Evolutionary conservation across 2,329 filamentous ascomycete genomes (phyloP).

Genomic region (Penicillium sp.): DNA sequence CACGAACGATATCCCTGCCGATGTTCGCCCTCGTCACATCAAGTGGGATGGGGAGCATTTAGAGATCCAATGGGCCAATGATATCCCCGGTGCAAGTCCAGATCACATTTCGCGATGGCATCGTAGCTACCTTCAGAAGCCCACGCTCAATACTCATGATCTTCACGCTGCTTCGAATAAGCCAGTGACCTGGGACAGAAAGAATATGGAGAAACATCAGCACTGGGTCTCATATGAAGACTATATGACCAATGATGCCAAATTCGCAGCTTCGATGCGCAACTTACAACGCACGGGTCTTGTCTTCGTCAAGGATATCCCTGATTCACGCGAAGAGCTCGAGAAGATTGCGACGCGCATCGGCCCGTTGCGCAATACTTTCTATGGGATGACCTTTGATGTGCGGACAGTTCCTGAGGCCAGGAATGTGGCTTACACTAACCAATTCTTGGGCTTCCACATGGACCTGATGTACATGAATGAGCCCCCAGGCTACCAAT

Average conservation of each 20-base stretch:
- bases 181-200: conserved; percentile 38
- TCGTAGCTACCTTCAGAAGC: conserved; percentile 10
- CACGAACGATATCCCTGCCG: conserved; percentile 61
- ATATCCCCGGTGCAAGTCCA: conserved; percentile 43
- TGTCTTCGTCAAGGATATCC: conserved; percentile 74
- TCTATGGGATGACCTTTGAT: conserved; percentile 91
- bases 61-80: conserved; percentile 59
- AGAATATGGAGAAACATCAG: conserved; percentile 45
- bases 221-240: conserved; percentile 66
- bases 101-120: conserved; percentile 43
- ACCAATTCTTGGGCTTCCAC: conserved; percentile 78
- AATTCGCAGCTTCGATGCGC: conserved; percentile 62
- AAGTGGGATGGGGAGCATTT: conserved; percentile 45
- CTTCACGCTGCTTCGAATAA: conserved; percentile 17
- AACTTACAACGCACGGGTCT: conserved; percentile 69
- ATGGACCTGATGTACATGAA: conserved; percentile 90
- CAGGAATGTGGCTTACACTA: conserved; percentile 91
- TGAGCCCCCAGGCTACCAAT: conserved; percentile 76
- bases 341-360: conserved; percentile 69
- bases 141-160: conserved; percentile 20
- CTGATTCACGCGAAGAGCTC: conserved; percentile 65
- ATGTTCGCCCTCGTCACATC: conserved; percentile 44
- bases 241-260: conserved; percentile 63
- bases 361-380: conserved; percentile 77
- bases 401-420: conserved; percentile 78